These are phyloP conservation scores for Pythium plurisporium DNA, from an alignment of 352 stramenopile genomes.

Conservation along the genomic window DNA sequence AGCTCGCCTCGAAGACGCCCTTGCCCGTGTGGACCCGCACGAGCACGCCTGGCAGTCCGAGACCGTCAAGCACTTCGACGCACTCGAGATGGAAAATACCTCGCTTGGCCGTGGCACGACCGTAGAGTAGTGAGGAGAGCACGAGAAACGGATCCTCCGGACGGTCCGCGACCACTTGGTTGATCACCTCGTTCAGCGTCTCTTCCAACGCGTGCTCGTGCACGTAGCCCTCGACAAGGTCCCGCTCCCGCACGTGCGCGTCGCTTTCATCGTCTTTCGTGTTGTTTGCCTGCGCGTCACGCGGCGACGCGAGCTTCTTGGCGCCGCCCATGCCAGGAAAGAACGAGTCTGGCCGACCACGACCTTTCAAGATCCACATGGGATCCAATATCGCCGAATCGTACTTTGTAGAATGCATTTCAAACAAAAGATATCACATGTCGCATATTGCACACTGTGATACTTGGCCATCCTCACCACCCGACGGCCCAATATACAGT, in stretches of 20 bases:
- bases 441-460: neutral
- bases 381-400: neutral
- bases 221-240: slow-evolving; percentile 72
- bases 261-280: slow-evolving; percentile 5
- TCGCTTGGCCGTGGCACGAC: slow-evolving; percentile 51
- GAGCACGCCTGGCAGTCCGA: slow-evolving; percentile 35
- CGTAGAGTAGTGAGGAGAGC: slow-evolving; percentile 57
- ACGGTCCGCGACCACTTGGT: slow-evolving; percentile 59
- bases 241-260: slow-evolving; percentile 44
- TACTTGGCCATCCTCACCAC: too few relatives aligned
- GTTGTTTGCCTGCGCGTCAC: neutral
- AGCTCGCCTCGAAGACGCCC: slow-evolving; percentile 55
- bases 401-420: neutral
- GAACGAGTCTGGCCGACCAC: neutral
- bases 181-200: slow-evolving; percentile 65
- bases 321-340: neutral
- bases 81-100: slow-evolving; percentile 69
- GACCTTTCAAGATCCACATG: slow-evolving; percentile 16
- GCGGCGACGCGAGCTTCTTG: slow-evolving; percentile 1
- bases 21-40: slow-evolving; percentile 67
- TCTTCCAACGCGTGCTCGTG: slow-evolving; percentile 63
- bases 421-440: neutral
- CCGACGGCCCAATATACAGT: too few relatives aligned
- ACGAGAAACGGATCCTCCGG: slow-evolving; percentile 68
- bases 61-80: slow-evolving; percentile 41